Evolutionary conservation across 306 rosid genomes (phyloP), one percentile per base, ranked within the genome.

Genomic region (Alnus glutinosa): DNA sequence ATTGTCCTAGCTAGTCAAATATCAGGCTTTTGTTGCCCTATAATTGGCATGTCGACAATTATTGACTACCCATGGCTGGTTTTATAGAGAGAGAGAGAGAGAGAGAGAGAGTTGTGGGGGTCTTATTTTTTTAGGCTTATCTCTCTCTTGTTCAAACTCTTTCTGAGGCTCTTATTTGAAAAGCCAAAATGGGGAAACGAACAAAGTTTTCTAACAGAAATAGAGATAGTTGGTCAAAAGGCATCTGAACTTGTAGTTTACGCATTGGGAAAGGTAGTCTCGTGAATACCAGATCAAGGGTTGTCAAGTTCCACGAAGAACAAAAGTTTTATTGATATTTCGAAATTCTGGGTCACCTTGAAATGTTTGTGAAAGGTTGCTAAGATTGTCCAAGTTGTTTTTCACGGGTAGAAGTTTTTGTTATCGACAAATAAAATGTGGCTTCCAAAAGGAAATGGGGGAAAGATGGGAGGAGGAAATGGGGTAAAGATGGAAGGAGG

Each of bases 401-500:
- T 57, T 5, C 11, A 4, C 7, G 28, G 28, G 14, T 61, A 11
- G 4, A 18, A 18, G 23, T 2, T 4, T 32, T 34, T 34, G 1
- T 42, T 5, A 5, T 63, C 16, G 47, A 12, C 39, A 1, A 34
- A 32, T 11, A 68, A 42, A 68, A 68, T 92, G 98, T 90, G 98
- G 97, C 80, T 39, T 37, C 50, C 78, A 23, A 89, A 82, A 69
- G 80, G 74, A 8, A 19, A 81, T 50, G 80, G 74, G 18, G 52
- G 32, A 18, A 90, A 78, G 67, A 78, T 74, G 58, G 86, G 73
- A 66, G 90, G 86, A 75, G 96, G 91, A 37, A 86, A 91, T 63
- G 93, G 97, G 28, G 28, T 23, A 19, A 90, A 78, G 66, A 80
- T 74, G 57, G 86, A 72, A 70, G 90, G 86, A 75, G 96, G 91